Conservation (phyloP, 2,329 filamentous ascomycete species). For the Fusarium protoensiforme region DNA sequence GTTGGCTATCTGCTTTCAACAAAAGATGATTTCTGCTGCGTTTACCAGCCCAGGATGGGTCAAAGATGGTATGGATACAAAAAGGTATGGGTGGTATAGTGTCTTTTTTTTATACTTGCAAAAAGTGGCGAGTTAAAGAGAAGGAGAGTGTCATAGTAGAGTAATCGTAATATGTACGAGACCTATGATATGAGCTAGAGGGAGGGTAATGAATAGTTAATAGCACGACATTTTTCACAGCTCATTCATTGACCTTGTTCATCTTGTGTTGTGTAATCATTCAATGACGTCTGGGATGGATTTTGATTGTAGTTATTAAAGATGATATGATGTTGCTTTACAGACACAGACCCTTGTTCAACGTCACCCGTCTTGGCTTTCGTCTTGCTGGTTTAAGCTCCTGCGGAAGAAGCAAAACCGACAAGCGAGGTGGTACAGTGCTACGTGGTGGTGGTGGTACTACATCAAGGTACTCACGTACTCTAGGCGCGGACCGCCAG, state of each 20-base stretch:
- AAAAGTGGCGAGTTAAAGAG: constrained; percentile 13
- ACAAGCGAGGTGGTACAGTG: constrained; percentile 19
- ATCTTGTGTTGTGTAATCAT: neutral
- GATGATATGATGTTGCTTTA: constrained; percentile 7
- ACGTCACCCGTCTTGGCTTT: constrained; percentile 7
- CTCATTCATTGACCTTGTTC: neutral
- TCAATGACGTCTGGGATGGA: neutral
- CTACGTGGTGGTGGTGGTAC: neutral
- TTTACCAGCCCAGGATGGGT: constrained; percentile 20
- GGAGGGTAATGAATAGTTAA: neutral
- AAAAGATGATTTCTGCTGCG: constrained; percentile 12
- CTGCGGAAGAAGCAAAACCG: constrained; percentile 39
- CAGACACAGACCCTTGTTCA: neutral
- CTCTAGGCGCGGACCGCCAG: constrained; percentile 6
- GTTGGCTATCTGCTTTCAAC: constrained; percentile 31
- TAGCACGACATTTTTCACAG: neutral
- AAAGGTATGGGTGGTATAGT: constrained; percentile 21
- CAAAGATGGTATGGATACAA: constrained; percentile 19
- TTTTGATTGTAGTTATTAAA: neutral
- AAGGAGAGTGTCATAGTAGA: neutral
- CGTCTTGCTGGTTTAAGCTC: constrained; percentile 19
- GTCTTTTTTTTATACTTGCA: constrained; percentile 8
- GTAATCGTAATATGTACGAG: neutral
- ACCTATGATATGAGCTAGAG: neutral
- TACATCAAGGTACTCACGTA: neutral